Conservation (phyloP, 352 stramenopile genomes). For the Peronosclerospora sorghi region DNA sequence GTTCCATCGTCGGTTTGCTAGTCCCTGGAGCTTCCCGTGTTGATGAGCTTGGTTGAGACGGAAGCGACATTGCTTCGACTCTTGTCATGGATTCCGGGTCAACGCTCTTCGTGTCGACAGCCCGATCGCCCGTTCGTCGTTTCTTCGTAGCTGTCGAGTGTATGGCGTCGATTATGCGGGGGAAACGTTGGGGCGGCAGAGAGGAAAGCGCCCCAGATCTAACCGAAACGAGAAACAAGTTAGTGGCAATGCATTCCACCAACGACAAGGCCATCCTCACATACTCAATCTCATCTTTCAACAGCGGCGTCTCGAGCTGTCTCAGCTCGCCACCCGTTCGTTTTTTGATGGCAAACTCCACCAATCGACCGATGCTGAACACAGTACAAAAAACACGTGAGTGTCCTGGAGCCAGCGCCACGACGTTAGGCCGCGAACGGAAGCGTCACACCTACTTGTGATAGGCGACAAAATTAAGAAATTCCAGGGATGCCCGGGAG, state of each 20-base stretch:
- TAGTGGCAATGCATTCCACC: neutral
- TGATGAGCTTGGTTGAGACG: slow-evolving; percentile 1
- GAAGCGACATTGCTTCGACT: slow-evolving; percentile 1
- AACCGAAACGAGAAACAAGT: slow-evolving; percentile 11
- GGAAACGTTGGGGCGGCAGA: slow-evolving; percentile 16
- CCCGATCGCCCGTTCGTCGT: slow-evolving; percentile 14
- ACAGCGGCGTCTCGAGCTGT: slow-evolving; percentile 32
- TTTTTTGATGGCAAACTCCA: slow-evolving; percentile 74
- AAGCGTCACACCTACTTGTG: slow-evolving; percentile 50
- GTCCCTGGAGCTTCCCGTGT: slow-evolving; percentile 1
- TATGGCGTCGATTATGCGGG: slow-evolving; percentile 20
- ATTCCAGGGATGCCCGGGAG: slow-evolving; percentile 68
- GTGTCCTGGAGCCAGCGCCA: too few species aligned
- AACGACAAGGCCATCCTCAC: slow-evolving; percentile 3
- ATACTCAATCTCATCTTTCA: slow-evolving; percentile 56
- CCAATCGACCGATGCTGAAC: slow-evolving; percentile 60
- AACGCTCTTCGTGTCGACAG: slow-evolving; percentile 14
- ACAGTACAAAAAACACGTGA: neutral
- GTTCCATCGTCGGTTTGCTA: slow-evolving; percentile 7
- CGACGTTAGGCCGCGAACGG: neutral
- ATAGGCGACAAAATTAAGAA: slow-evolving; percentile 80
- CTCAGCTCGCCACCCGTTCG: slow-evolving; percentile 45
- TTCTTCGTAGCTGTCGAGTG: slow-evolving; percentile 16
- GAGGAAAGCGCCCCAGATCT: slow-evolving; percentile 26
- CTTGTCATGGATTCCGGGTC: slow-evolving; percentile 1